phyloP scores from a whole-genome alignment of 2,329 filamentous ascomycete species.

The Exophiala sp. region DNA sequence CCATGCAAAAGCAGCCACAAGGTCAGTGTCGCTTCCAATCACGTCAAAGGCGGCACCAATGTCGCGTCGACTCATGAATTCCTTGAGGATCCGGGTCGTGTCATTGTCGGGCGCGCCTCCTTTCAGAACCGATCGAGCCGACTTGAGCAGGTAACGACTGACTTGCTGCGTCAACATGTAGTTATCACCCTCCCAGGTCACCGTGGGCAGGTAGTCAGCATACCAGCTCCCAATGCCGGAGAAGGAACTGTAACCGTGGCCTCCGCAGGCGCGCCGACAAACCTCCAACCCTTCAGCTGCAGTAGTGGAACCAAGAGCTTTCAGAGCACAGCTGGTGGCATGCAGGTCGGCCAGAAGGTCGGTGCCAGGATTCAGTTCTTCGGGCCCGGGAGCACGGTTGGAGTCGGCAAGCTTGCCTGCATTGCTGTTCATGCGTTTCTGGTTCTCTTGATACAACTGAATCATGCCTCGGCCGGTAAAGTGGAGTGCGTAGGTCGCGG shows the following conservation, averaged over 20 bases:
- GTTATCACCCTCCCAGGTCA: slow-evolving; percentile 72
- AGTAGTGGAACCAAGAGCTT: slow-evolving; percentile 64
- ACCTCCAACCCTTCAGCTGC: slow-evolving; percentile 70
- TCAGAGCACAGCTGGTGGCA: slow-evolving; percentile 69
- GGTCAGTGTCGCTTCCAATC: slow-evolving; percentile 61
- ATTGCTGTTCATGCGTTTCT: slow-evolving; percentile 56
- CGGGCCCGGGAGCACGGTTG: slow-evolving; percentile 57
- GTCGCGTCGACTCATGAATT: slow-evolving; percentile 60
- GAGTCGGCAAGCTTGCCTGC: slow-evolving; percentile 39
- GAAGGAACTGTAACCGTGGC: slow-evolving; percentile 70
- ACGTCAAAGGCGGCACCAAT: slow-evolving; percentile 70
- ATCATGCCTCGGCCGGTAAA: slow-evolving; percentile 75
- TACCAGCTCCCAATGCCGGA: slow-evolving; percentile 71
- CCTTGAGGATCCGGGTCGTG: slow-evolving; percentile 59
- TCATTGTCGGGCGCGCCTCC: slow-evolving; percentile 61
- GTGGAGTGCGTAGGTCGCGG: slow-evolving; percentile 69
- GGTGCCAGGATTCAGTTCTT: slow-evolving; percentile 60
- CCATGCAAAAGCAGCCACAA: slow-evolving; percentile 71
- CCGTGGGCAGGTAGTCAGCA: slow-evolving; percentile 65
- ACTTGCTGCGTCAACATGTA: slow-evolving; percentile 80
- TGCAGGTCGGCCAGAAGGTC: slow-evolving; percentile 68
- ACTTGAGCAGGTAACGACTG: slow-evolving; percentile 68
- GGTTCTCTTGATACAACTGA: slow-evolving; percentile 64
- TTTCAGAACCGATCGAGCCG: slow-evolving; percentile 62
- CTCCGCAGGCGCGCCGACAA: slow-evolving; percentile 68